phyloP scores from a whole-genome alignment of 306 rosid species.

The Arachis stenosperma region DNA sequence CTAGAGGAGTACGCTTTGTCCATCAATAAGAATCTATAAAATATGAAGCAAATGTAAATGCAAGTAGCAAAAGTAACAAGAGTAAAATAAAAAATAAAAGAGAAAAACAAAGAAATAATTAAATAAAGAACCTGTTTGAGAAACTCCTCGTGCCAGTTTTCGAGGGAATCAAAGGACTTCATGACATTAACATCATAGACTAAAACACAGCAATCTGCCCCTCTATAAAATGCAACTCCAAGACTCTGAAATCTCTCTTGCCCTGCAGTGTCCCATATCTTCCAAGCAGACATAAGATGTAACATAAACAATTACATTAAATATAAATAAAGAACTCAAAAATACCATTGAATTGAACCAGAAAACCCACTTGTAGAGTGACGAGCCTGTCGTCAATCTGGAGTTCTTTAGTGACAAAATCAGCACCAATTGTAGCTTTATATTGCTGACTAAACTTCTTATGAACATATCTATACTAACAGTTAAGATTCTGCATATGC shows the following conservation, averaged over 20 bases:
- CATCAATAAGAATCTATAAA: not conserved
- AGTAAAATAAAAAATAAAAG: not conserved
- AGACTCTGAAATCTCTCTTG: slow-evolving; percentile 97
- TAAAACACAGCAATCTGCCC: slow-evolving; percentile 92
- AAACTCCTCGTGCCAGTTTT: slow-evolving; percentile 97
- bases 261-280: slow-evolving; percentile 99
- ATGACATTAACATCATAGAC: slow-evolving; percentile 89
- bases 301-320: not conserved
- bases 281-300: slow-evolving; percentile 21
- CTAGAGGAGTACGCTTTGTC: not conserved
- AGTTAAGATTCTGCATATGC: slow-evolving; percentile 48
- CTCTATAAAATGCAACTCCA: slow-evolving; percentile 91
- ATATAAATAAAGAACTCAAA: slow-evolving; percentile 1
- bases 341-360: slow-evolving; percentile 45
- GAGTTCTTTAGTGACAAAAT: slow-evolving; percentile 92
- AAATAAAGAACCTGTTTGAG: slow-evolving; percentile 80
- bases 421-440: slow-evolving; percentile 97
- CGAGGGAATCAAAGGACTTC: slow-evolving; percentile 90
- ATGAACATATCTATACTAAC: slow-evolving; percentile 72
- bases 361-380: slow-evolving; percentile 82
- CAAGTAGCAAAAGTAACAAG: slow-evolving; percentile 7
- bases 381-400: slow-evolving; percentile 88
- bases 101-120: slow-evolving; percentile 26
- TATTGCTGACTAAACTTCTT: slow-evolving; percentile 94
- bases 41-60: not conserved